Conservation (phyloP, 352 stramenopile genomes). For the Halophytophthora batemanensis region DNA sequence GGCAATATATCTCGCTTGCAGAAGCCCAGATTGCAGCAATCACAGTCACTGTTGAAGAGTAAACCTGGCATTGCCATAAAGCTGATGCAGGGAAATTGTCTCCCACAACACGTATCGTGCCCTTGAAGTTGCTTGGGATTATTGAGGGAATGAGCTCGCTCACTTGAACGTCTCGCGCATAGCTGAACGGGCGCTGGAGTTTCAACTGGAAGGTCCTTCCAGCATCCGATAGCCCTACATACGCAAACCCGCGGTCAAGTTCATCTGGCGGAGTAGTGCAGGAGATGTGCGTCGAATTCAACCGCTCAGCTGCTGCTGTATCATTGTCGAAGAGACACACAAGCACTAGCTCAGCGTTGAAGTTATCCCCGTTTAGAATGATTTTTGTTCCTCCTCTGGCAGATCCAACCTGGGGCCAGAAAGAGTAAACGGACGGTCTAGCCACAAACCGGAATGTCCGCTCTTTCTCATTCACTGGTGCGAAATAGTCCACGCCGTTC, state of each 20-base stretch:
- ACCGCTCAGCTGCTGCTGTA: constrained; percentile 6
- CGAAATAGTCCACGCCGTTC: constrained; percentile 47
- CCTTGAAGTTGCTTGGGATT: constrained; percentile 38
- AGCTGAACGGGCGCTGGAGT: constrained; percentile 30
- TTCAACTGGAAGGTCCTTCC: constrained; percentile 16
- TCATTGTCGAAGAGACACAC: constrained; percentile 33
- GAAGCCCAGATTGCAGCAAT: constrained; percentile 23
- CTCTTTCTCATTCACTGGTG: constrained; percentile 1
- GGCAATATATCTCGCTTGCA: constrained; percentile 25
- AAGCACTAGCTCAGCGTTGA: constrained; percentile 17
- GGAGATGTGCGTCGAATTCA: constrained; percentile 27
- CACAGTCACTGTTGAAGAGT: neutral
- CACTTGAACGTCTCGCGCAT: constrained; percentile 21
- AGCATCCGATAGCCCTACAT: constrained; percentile 22
- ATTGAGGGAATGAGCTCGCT: constrained; percentile 9
- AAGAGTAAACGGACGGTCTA: constrained; percentile 19
- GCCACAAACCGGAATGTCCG: constrained; percentile 21
- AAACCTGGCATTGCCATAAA: constrained; percentile 25
- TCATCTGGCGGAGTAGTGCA: constrained; percentile 22
- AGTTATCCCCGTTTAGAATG: constrained; percentile 24
- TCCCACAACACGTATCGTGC: constrained; percentile 26
- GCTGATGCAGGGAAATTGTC: constrained; percentile 17
- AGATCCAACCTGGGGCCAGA: constrained; percentile 27
- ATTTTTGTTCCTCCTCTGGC: constrained; percentile 33
- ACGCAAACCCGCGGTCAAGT: constrained; percentile 3